Percentiles rank a stretch among this genome's conserved stretches.
Conservation (phyloP, 129 eudicot genomes). For the Saussurea involucrata region DNA sequence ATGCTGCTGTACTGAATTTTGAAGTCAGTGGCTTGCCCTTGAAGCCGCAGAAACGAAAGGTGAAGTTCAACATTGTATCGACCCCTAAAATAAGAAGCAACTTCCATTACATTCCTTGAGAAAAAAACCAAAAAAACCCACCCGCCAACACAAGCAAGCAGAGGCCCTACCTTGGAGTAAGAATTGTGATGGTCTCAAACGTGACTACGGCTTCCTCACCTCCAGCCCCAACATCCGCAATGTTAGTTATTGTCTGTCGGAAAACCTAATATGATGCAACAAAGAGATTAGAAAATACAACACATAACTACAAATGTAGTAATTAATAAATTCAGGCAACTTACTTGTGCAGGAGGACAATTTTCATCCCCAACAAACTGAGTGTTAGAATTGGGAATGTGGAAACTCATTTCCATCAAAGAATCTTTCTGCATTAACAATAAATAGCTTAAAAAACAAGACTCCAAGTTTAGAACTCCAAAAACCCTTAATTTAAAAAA, state of each 20-base stretch:
- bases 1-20: constrained; percentile 98
- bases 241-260: constrained; percentile 68
- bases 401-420: constrained; percentile 95
- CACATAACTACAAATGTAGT: neutral
- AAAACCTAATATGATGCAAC: constrained; percentile 51
- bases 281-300: neutral
- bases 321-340: neutral
- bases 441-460: neutral
- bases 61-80: constrained; percentile 92
- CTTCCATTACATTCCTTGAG: constrained; percentile 1
- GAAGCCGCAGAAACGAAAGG: constrained; percentile 84
- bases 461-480: neutral
- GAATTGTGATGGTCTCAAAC: constrained; percentile 87
- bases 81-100: constrained; percentile 50
- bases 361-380: constrained; percentile 97
- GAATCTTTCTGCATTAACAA: constrained; percentile 77
- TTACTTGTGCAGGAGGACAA: constrained; percentile 87
- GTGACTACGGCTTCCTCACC: constrained; percentile 96
- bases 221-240: constrained; percentile 93
- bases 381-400: constrained; percentile 86
- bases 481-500: neutral
- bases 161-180: constrained; percentile 78
- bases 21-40: constrained; percentile 97
- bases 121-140: neutral
- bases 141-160: neutral